Evolutionary conservation across 169 alveolate species (phyloP), one percentile per base, ranked within the genome.

Genomic region (Ichthyophthirius multifiliis): DNA sequence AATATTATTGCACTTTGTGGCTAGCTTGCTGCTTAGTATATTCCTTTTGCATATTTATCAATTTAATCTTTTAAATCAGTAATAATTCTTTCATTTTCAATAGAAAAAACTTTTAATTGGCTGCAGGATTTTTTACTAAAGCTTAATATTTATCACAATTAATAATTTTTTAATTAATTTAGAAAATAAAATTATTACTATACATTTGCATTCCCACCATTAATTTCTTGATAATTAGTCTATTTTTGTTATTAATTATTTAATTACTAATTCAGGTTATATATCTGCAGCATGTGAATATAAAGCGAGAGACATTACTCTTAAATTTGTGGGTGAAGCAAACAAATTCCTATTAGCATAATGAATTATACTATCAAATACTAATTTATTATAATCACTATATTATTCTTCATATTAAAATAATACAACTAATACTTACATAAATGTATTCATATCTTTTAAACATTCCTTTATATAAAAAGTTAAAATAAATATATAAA

Each of bases 141-240:
- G 55, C 31, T 18, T 65, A 46, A 37, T 79, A 79, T 32, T 73
- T 79, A 23, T 74, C 74, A 0, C 81, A 65, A 13, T 79, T 79
- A 10, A 67, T 65, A 5, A 79, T 46, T 65, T 67, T 75, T 35
- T 65, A 13, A 45, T 67, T 32, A 79, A 55, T 67, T 79, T 75
- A 32, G 75, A 43, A 41, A 79, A 79, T 18, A 79, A 43, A 13
- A 79, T 79, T 15, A 79, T 64, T 9, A 64, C 71, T 9, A 79
- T 34, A 46, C 85, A 79, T 45, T 65, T 62, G 43, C 46, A 41
- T 67, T 79, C 46, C 85, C 85, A 79, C 85, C 85, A 79, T 65
- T 47, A 15, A 41, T 65, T 43, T 67, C 67, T 44, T 16, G 85
- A 37, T 13, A 79, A 37, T 0, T 47, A 13, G 30, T 65, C 20